phyloP scores from a whole-genome alignment of 208 protist species.

The Leishmania arabica region DNA sequence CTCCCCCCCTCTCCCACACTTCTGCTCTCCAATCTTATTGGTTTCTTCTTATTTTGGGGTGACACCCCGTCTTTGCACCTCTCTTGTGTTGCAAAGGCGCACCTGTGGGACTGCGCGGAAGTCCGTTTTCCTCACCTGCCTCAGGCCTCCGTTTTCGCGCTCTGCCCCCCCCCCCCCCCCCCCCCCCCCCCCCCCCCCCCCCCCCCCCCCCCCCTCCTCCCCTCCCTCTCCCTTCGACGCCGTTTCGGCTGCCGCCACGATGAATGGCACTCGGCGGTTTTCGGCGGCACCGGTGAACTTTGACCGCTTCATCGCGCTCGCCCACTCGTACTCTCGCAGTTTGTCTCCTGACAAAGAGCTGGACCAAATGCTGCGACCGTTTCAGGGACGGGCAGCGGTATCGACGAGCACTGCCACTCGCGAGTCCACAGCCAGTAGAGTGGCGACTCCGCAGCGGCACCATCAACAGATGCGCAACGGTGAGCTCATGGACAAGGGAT shows the following conservation, averaged over 20 bases:
- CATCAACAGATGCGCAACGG: neutral
- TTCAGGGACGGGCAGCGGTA: slow-evolving; percentile 5
- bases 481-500: neutral
- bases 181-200: neutral
- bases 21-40: neutral
- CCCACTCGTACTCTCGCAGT: slow-evolving; percentile 46
- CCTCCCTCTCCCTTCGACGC: neutral
- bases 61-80: neutral
- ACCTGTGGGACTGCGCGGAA: neutral
- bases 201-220: no score
- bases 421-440: slow-evolving; percentile 7
- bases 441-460: neutral
- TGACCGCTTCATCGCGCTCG: slow-evolving; percentile 63
- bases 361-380: slow-evolving; percentile 66
- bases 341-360: slow-evolving; percentile 77
- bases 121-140: neutral
- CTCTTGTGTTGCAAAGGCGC: neutral
- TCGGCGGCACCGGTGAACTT: slow-evolving; percentile 62
- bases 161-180: neutral
- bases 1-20: neutral
- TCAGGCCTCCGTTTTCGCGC: neutral
- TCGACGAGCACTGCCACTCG: neutral
- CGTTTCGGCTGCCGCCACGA: neutral
- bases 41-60: neutral
- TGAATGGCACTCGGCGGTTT: slow-evolving; percentile 24